phyloP scores from a whole-genome alignment of 208 protist genomes.

The Acanthamoeba lenticulata region DNA sequence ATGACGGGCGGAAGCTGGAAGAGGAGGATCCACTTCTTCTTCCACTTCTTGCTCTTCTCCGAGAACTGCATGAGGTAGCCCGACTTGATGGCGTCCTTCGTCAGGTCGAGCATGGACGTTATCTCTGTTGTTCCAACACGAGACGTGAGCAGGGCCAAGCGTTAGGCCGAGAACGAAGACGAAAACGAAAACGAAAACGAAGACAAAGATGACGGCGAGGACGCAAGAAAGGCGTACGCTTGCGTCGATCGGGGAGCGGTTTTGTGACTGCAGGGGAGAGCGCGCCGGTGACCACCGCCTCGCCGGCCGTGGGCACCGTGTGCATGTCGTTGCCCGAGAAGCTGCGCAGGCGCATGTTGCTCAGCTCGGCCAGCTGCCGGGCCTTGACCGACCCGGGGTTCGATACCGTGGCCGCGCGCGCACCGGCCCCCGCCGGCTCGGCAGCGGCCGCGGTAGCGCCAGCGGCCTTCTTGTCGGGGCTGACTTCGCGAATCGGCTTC shows the following conservation, averaged over 20 bases:
- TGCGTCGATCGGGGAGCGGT: too few relatives aligned
- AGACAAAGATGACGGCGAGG: too few relatives aligned
- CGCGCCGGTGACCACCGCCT: not conserved
- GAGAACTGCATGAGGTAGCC: slow-evolving; percentile 17
- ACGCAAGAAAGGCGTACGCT: too few relatives aligned
- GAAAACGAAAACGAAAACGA: too few relatives aligned
- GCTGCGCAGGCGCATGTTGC: not conserved
- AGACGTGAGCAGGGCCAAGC: not conserved
- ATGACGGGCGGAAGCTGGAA: slow-evolving; percentile 24
- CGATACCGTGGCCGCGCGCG: not conserved
- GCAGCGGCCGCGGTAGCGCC: not conserved
- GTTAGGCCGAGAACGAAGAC: not conserved
- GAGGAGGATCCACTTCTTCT: slow-evolving; percentile 3
- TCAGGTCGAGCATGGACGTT: not conserved
- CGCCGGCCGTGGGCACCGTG: not conserved
- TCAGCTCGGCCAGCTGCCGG: not conserved
- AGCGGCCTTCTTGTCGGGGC: not conserved
- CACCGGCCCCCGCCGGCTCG: not conserved
- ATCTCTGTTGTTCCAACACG: not conserved
- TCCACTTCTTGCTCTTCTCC: slow-evolving; percentile 38
- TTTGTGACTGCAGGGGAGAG: too few relatives aligned
- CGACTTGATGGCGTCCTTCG: not conserved
- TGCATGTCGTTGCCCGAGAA: not conserved
- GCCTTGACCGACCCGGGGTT: not conserved
- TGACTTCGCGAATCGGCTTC: not conserved